These are phyloP conservation scores for Sporisorium exsertum DNA, from an alignment of 1,284 basidiomycete species.

Conservation along the genomic window DNA sequence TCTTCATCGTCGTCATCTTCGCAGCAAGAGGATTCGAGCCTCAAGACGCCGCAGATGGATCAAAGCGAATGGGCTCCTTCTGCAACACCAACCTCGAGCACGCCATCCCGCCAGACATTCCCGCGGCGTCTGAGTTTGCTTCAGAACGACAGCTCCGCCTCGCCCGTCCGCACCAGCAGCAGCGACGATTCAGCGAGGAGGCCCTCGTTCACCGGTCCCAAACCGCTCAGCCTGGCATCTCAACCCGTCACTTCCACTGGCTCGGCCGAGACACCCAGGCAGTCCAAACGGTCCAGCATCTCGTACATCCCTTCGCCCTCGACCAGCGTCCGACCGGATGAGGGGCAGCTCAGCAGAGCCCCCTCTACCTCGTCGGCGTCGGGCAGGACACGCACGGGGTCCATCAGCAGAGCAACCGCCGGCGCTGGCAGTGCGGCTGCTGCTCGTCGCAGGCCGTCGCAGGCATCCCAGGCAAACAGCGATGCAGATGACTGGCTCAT, in stretches of 20 bases:
- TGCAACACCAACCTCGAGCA: conserved; percentile 6
- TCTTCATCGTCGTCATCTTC: conserved; percentile 1
- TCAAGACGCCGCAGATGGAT: conserved; percentile 32
- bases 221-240: conserved; percentile 27
- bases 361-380: conserved; percentile 17
- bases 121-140: conserved; percentile 31
- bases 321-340: conserved; percentile 13
- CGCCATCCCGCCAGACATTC: conserved; percentile 24
- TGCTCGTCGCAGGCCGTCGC: conserved; percentile 20
- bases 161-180: conserved; percentile 8
- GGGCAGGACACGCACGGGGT: conserved; percentile 19
- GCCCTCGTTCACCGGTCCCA: conserved; percentile 20
- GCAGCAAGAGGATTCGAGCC: conserved; percentile 11
- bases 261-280: conserved; percentile 25
- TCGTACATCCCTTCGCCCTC: conserved; percentile 46
- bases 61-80: conserved; percentile 17
- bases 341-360: conserved; percentile 6
- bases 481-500: conserved; percentile 56
- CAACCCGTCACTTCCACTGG: conserved; percentile 15
- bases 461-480: conserved; percentile 14
- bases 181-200: conserved; percentile 12
- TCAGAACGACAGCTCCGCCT: conserved; percentile 23
- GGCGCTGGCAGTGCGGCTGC: neutral
- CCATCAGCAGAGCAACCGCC: conserved; percentile 18
- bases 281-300: conserved; percentile 38